A percentile compares a stretch with the other conserved stretches of the same genome.
Evolutionary conservation across 2,329 filamentous ascomycete species (phyloP).

Genomic region (Colletotrichum liriopes): DNA sequence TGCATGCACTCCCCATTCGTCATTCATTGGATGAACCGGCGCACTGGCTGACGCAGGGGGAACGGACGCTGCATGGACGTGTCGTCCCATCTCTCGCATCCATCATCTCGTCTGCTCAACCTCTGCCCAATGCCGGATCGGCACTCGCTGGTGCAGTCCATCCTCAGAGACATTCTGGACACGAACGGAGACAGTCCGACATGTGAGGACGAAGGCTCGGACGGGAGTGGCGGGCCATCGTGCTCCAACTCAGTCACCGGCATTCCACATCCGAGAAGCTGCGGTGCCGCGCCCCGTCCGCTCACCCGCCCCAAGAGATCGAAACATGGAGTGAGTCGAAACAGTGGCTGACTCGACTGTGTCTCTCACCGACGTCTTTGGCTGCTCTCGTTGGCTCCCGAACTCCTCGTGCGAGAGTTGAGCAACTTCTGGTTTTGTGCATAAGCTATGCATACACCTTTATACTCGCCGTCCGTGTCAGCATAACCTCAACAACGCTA

Average conservation of each 20-base stretch:
- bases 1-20: background rate
- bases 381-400: background rate
- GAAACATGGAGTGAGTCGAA: background rate
- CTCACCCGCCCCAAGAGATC: background rate
- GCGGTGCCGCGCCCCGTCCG: background rate
- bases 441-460: background rate
- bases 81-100: background rate
- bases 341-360: conserved; percentile 6
- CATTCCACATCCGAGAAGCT: background rate
- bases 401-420: background rate
- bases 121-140: background rate
- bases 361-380: background rate
- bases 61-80: conserved; percentile 17
- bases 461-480: background rate
- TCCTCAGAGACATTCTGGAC: background rate
- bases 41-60: conserved; percentile 21
- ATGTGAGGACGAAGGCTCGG: background rate
- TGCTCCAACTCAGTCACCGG: background rate
- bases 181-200: background rate
- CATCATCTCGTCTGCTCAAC: background rate
- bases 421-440: background rate
- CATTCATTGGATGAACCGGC: conserved; percentile 4
- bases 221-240: background rate
- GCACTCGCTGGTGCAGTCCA: background rate
- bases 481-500: background rate